Evolutionary conservation across 805 yeast genomes (phyloP), one percentile per base, ranked within the genome.

Genomic region (Candida andamanensis): DNA sequence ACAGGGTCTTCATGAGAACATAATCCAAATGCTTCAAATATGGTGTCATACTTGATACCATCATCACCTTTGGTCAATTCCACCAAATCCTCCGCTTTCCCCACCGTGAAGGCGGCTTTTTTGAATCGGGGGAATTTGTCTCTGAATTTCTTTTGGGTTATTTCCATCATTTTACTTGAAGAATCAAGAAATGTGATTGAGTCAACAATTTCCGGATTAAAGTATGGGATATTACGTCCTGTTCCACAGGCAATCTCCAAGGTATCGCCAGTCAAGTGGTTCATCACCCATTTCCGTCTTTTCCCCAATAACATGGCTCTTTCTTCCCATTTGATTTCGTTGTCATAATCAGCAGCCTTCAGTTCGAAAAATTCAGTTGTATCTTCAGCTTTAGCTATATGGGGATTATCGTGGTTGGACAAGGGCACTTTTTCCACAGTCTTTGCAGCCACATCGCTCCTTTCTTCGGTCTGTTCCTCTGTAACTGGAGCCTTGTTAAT

Each of bases 1-100:
- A 84, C 86, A 0, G 98, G 98, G 51, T 92, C 95, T 45, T 89
- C 81, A 50, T 92, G 97, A 0, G 97, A 89, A 59, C 98, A 92
- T 28, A 92, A 63, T 0, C 98, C 98, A 61, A 92, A 92, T 0
- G 97, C 85, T 57, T 92, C 97, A 29, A 85, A 71, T 15, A 92
- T 81, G 0, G 97, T 89, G 52, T 92, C 98, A 52, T 90, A 92
- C 49, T 78, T 78, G 38, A 81, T 68, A 15, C 52, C 36, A 3
- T 46, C 37, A 11, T 39, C 41, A 15, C 52, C 55, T 22, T 50
- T 39, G 1, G 86, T 77, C 27, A 87, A 51, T 2, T 73, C 63
- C 2, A 74, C 69, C 44, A 87, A 67, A 40, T 85, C 85, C 54
- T 87, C 96, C 3, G 95, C 96, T 45, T 75, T 78, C 15, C 95